These are phyloP conservation scores for Linnemannia schmuckeri DNA, from an alignment of 192 early-diverging fungal species.

Conservation along the genomic window DNA sequence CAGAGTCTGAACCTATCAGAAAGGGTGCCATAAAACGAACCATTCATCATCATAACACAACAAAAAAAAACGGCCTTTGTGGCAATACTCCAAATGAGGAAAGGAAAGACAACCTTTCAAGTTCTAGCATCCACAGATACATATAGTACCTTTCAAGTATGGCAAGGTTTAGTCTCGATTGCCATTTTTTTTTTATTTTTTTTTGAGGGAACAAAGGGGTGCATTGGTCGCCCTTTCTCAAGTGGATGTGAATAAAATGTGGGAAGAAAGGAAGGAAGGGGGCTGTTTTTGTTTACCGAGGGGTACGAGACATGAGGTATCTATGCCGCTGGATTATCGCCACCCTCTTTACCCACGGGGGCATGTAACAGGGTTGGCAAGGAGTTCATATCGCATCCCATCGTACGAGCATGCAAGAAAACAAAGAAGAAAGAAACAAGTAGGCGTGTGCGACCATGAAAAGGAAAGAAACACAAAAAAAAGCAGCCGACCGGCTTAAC, in stretches of 20 bases:
- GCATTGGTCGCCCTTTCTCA: background rate
- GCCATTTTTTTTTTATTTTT: background rate
- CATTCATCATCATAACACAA: background rate
- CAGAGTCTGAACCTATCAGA: background rate
- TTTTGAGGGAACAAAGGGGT: background rate
- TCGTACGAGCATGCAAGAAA: background rate
- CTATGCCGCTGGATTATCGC: background rate
- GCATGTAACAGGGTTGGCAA: background rate
- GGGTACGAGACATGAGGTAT: background rate
- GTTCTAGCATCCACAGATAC: background rate
- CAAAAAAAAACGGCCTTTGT: background rate
- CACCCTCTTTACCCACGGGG: background rate
- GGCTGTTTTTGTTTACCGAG: background rate
- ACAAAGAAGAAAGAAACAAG: background rate
- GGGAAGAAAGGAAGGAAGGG: background rate
- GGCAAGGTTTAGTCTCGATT: background rate
- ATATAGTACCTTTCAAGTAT: background rate
- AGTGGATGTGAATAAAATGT: background rate
- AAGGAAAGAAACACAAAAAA: background rate
- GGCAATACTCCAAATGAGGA: background rate
- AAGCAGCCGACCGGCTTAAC: slow-evolving; percentile 10
- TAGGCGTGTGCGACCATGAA: background rate
- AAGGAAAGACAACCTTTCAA: background rate
- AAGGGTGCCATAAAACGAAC: background rate
- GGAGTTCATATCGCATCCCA: background rate